Base-by-base conservation (phyloP, 2,329 filamentous ascomycete genomes). In the Fusarium sp. region DNA sequence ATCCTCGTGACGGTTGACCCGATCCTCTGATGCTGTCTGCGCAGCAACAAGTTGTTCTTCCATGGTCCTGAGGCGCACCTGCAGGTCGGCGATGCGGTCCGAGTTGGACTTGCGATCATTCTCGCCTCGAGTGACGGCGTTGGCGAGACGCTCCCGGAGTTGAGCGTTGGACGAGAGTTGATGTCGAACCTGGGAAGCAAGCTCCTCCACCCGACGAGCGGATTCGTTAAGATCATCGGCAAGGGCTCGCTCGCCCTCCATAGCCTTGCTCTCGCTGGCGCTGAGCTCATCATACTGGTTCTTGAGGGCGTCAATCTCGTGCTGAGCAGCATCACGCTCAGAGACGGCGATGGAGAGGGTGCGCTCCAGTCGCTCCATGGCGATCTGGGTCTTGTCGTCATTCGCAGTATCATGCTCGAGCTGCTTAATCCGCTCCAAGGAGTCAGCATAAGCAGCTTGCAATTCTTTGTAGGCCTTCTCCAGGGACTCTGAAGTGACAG, bases 1-100 rank as follows among this genome's bases (percentile, higher is more conserved):
- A 40, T 96, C 94, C 81, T 98, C 96, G 79, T 98, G 95, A 58
- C 91, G 92, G 50, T 90, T 85, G 66, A 98, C 90, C 42, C 92
- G 92, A 58, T 96, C 95, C 81, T 99, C 96, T 1, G 94, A 96
- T 22, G 93, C 90, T 66, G 94, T 92, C 82, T 98, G 96, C 2
- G 96, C 94, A 22, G 90, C 85, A 63, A 97, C 88, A 24, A 99
- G 89, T 77, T 93, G 90, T 70, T 98, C 95, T 81, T 98, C 96
- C 60, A 98, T 90, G 18, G 86, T 84, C 77, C 93, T 94, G 66
- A 99, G 91, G 67, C 92, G 93, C 71, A 89, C 89, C 81, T 98
- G 95, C 81, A 98, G 90, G 64, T 91, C 89, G 66, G 94, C 94
- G 80, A 99, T 98, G 78, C 94, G 93, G 62, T 91, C 88, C 16